Evolutionary conservation across 805 yeast genomes (phyloP).

Genomic region (Barnettozyma vustinii): DNA sequence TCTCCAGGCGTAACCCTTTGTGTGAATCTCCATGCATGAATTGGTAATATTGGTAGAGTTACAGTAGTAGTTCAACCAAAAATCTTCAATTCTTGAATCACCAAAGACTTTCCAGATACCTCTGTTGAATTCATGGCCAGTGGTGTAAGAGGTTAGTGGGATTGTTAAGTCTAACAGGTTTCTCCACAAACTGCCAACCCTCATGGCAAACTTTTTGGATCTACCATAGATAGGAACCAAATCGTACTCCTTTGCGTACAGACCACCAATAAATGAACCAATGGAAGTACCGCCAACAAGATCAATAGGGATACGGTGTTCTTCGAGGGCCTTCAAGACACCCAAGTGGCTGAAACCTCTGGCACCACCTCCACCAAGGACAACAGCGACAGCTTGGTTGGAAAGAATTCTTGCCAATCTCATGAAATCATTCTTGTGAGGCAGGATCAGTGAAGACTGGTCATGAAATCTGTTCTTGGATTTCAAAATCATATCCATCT

Average conservation of each 20-base stretch:
- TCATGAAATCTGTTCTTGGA: slow-evolving; percentile 20
- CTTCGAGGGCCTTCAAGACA: slow-evolving; percentile 83
- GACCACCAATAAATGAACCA: slow-evolving; percentile 93
- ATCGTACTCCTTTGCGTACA: slow-evolving; percentile 90
- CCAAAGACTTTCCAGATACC: slow-evolving; percentile 98
- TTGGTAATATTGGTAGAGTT: slow-evolving; percentile 94
- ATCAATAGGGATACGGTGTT: slow-evolving; percentile 89
- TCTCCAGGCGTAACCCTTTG: slow-evolving; percentile 92
- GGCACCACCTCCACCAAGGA: slow-evolving; percentile 97
- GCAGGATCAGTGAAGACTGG: slow-evolving; percentile 28
- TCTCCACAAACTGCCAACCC: slow-evolving; percentile 85
- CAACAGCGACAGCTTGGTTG: slow-evolving; percentile 91
- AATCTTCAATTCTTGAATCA: slow-evolving; percentile 87
- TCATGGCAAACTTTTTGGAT: slow-evolving; percentile 76
- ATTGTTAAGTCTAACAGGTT: slow-evolving; percentile 79
- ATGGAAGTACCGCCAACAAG: slow-evolving; percentile 94
- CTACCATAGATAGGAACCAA: slow-evolving; percentile 87
- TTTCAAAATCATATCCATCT: slow-evolving; percentile 33
- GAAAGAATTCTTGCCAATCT: slow-evolving; percentile 85
- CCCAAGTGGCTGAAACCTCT: slow-evolving; percentile 93
- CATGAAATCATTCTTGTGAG: slow-evolving; percentile 82
- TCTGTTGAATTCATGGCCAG: slow-evolving; percentile 95
- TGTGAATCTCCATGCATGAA: slow-evolving; percentile 91
- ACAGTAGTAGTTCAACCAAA: slow-evolving; percentile 85
- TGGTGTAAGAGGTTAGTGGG: slow-evolving; percentile 90